phyloP scores from a whole-genome alignment of 2,329 filamentous ascomycete species.

The Claviceps quebecensis region DNA sequence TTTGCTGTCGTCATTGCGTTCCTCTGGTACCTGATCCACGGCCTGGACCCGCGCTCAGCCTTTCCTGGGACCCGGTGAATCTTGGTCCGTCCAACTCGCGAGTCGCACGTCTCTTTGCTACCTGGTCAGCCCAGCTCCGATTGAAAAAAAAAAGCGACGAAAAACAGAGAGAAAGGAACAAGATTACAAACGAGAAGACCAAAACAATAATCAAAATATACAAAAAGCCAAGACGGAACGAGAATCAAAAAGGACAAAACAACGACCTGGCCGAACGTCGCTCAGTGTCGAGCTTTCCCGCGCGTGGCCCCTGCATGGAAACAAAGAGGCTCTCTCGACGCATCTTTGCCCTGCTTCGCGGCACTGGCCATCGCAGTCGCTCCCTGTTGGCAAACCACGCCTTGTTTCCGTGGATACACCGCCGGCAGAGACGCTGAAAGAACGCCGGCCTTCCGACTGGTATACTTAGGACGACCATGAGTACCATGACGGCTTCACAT shows the following conservation, averaged over 20 bases:
- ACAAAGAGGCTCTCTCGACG: too few relatives aligned
- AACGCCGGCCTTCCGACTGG: constrained; percentile 22
- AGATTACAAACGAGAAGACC: too few relatives aligned
- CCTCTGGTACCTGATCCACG: not conserved
- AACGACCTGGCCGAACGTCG: too few relatives aligned
- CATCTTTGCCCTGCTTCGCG: too few relatives aligned
- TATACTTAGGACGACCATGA: constrained; percentile 14
- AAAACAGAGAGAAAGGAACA: too few relatives aligned
- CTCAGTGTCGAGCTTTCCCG: too few relatives aligned
- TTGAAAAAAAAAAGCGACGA: too few relatives aligned
- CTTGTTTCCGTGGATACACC: constrained; percentile 16
- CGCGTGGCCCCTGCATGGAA: too few relatives aligned
- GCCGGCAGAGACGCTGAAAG: constrained; percentile 17
- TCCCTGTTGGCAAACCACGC: constrained; percentile 4
- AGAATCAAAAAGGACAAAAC: too few relatives aligned
- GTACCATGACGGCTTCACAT: constrained; percentile 22
- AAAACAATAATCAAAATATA: too few relatives aligned
- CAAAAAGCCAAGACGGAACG: too few relatives aligned
- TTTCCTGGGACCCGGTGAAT: not conserved
- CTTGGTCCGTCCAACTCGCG: not conserved
- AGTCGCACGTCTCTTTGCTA: constrained; percentile 8
- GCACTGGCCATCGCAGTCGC: too few relatives aligned
- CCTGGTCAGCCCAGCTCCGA: not conserved
- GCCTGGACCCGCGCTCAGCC: not conserved
- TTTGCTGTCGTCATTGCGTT: not conserved